Base-by-base conservation (phyloP, 257 asterid species). In the Solanum clarkiae region DNA sequence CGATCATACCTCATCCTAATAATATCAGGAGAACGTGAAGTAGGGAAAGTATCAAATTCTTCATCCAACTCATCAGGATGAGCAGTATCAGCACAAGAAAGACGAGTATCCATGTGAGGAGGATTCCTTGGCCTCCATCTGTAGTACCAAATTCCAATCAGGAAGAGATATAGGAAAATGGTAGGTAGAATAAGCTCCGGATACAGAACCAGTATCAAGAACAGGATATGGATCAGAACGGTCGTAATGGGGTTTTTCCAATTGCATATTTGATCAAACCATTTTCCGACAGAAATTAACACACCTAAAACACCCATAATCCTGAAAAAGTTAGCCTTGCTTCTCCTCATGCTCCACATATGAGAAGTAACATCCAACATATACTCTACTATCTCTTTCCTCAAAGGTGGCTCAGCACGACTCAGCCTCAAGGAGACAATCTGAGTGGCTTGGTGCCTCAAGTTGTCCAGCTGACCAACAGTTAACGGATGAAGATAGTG, bases 271-370 rank as follows among this genome's bases (percentile, higher is more conserved):
- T 89, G 92, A 81, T 91, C 93, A 55, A 91, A 91, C 93, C 93
- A 91, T 87, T 88, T 89, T 32, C 93, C 91, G 11, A 91, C 84
- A n/a, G 93, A 86, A 75, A 89, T 86, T n/a, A 89, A 2, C 66
- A 91, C 93, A 71, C 91, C 65, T 4, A 91, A 32, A 80, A 91
- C 91, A n/a, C 90, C 90, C 93, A 91, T 91, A 18, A 91, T 91
- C 84, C 93, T 86, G 75, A 87, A 88, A 71, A 91, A 91, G 87
- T 91, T 91, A 1, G 93, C 93, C 85, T 91, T 91, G 87, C 93
- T 91, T 86, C 93, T 86, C 89, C 93, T 88, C 92, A 91, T 89
- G 80, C 93, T 91, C 93, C 93, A 91, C 93, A 91, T 91, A 86
- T 91, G 93, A 47, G 91, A 91, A 29, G 90, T 89, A 16, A 91